phyloP scores from a whole-genome alignment of 2,329 filamentous ascomycete genomes.

The Fusarium liriodendri region DNA sequence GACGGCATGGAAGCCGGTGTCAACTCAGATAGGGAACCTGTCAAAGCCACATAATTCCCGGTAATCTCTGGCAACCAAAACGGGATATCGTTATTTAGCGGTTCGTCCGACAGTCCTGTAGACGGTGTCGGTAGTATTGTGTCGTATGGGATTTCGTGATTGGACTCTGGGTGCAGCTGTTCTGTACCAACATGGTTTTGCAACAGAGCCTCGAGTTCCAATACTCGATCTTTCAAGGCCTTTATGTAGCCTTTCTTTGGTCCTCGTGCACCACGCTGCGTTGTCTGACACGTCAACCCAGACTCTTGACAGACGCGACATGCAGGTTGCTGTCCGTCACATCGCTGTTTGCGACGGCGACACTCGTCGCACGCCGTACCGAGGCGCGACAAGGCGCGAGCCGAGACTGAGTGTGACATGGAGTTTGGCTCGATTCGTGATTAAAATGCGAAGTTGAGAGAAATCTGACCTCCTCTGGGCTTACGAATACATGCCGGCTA shows the following conservation, averaged over 20 bases:
- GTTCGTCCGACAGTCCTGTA: background rate
- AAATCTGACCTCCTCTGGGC: background rate
- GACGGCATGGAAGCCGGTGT: background rate
- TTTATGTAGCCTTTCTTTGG: background rate
- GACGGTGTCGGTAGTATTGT: background rate
- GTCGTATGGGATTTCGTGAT: accelerated
- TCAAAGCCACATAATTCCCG: background rate
- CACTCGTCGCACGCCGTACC: background rate
- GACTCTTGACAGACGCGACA: background rate
- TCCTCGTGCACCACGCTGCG: background rate
- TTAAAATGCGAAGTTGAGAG: background rate
- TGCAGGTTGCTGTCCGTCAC: background rate
- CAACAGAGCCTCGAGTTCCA: background rate
- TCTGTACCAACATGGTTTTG: background rate
- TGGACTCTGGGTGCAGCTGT: background rate
- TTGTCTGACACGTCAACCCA: background rate
- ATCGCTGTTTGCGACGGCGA: background rate
- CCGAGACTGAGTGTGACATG: background rate
- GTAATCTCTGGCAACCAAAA: background rate
- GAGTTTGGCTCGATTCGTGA: background rate
- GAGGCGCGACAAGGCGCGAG: background rate
- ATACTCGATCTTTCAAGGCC: background rate
- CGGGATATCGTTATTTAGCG: background rate
- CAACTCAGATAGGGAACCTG: background rate
- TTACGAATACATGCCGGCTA: background rate